phyloP scores from a whole-genome alignment of 192 early-diverging fungal species.

The Linnemannia hyalina region DNA sequence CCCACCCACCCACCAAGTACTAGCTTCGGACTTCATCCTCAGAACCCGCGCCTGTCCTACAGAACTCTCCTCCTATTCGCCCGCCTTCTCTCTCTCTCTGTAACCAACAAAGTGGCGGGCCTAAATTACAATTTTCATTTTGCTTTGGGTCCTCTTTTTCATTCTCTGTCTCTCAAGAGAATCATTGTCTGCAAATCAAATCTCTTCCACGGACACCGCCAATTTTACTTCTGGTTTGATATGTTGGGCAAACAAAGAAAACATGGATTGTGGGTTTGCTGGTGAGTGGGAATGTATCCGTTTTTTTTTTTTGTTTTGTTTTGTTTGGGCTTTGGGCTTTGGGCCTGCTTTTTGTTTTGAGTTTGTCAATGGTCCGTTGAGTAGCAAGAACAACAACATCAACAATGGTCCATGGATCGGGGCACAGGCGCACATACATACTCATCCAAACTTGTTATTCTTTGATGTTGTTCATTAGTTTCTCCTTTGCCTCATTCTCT shows the following conservation, averaged over 20 bases:
- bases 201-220: constrained; percentile 23
- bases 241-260: not conserved
- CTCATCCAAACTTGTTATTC: too few relatives aligned
- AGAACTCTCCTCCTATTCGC: not conserved
- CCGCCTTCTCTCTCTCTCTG: not conserved
- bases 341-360: too few relatives aligned
- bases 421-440: too few relatives aligned
- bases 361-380: too few relatives aligned
- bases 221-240: not conserved
- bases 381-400: too few relatives aligned
- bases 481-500: not conserved
- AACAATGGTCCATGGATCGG: too few relatives aligned
- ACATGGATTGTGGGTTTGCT: too few relatives aligned
- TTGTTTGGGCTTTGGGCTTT: too few relatives aligned
- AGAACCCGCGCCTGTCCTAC: not conserved
- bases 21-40: too few relatives aligned
- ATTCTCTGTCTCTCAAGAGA: not conserved
- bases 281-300: too few relatives aligned
- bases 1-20: too few relatives aligned
- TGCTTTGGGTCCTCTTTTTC: not conserved
- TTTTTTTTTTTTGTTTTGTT: too few relatives aligned
- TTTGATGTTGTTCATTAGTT: not conserved
- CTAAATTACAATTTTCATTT: not conserved
- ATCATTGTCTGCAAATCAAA: constrained; percentile 17
- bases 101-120: not conserved